Evolutionary conservation across 495 filamentous ascomycete species (phyloP).

Genomic region (Haplographium delicatum): DNA sequence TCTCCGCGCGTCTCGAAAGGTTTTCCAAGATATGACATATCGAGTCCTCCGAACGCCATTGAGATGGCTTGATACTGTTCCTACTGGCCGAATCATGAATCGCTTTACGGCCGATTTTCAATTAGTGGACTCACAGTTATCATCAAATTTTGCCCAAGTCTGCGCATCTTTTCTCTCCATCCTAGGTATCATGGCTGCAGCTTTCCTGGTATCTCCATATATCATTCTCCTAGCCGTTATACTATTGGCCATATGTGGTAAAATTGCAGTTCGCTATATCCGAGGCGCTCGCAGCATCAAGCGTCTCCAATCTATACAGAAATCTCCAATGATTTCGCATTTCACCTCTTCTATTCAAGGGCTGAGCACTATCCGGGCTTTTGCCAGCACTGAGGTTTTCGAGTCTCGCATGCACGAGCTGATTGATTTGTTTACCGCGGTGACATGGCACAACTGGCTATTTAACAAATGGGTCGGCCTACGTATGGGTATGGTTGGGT

Average conservation of each 20-base stretch:
- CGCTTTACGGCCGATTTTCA: slow-evolving; percentile 59
- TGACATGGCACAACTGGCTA: slow-evolving; percentile 50
- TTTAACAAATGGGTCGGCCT: slow-evolving; percentile 56
- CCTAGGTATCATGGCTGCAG: slow-evolving; percentile 38
- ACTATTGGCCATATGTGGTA: slow-evolving; percentile 36
- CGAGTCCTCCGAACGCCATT: slow-evolving; percentile 50
- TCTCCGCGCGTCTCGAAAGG: slow-evolving; percentile 44
- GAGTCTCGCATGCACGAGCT: slow-evolving; percentile 47
- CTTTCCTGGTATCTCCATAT: slow-evolving; percentile 37
- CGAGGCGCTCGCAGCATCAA: slow-evolving; percentile 59
- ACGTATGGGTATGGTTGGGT: slow-evolving; percentile 54
- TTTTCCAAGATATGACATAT: slow-evolving; percentile 48
- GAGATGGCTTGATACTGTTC: slow-evolving; percentile 58
- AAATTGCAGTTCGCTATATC: slow-evolving; percentile 46
- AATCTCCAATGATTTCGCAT: slow-evolving; percentile 59
- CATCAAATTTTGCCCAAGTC: slow-evolving; percentile 37
- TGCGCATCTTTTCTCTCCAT: slow-evolving; percentile 32
- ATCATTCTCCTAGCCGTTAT: slow-evolving; percentile 38
- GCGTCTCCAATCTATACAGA: slow-evolving; percentile 54
- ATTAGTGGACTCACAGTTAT: slow-evolving; percentile 45
- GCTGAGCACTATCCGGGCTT: slow-evolving; percentile 61
- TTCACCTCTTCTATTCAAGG: slow-evolving; percentile 56
- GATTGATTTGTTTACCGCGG: slow-evolving; percentile 49
- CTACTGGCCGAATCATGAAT: slow-evolving; percentile 56
- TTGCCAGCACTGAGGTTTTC: slow-evolving; percentile 46